Conservation (phyloP, 2,329 filamentous ascomycete genomes). For the Leptographium procerum region DNA sequence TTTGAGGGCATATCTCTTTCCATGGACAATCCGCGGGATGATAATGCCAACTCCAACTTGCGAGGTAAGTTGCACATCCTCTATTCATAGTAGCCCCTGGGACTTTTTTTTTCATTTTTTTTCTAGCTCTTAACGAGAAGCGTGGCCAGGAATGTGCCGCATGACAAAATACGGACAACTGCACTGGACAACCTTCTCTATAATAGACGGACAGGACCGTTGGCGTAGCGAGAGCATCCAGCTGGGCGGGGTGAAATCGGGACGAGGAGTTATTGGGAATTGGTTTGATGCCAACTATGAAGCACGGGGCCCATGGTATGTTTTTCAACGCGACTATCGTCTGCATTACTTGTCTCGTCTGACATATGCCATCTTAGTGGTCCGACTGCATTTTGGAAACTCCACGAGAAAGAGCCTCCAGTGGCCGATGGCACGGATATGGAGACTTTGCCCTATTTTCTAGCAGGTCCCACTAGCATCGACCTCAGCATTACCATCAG, state of each 20-base stretch:
- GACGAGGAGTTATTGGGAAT: slow-evolving; percentile 57
- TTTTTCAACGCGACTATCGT: neutral
- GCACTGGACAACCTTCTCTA: slow-evolving; percentile 59
- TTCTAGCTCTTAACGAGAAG: neutral
- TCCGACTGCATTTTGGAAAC: slow-evolving; percentile 13
- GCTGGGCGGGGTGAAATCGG: slow-evolving; percentile 53
- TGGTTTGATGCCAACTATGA: slow-evolving; percentile 74
- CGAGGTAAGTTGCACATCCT: slow-evolving; percentile 33
- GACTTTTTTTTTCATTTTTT: neutral
- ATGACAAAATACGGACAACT: slow-evolving; percentile 61
- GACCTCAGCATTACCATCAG: slow-evolving; percentile 8
- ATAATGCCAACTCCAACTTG: slow-evolving; percentile 56
- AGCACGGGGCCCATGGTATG: slow-evolving; percentile 42
- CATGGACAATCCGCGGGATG: slow-evolving; percentile 53
- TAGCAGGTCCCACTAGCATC: slow-evolving; percentile 1
- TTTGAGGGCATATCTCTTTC: slow-evolving; percentile 53
- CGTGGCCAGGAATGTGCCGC: slow-evolving; percentile 42
- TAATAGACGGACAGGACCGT: slow-evolving; percentile 52
- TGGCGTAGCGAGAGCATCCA: slow-evolving; percentile 73
- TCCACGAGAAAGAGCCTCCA: slow-evolving; percentile 18
- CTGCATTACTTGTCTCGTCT: neutral
- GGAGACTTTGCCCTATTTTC: slow-evolving; percentile 2
- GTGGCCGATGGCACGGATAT: neutral
- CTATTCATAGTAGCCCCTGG: neutral
- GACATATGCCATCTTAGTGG: neutral